Conservation (phyloP, 441 rosid genomes). For the Jatropha podagrica region DNA sequence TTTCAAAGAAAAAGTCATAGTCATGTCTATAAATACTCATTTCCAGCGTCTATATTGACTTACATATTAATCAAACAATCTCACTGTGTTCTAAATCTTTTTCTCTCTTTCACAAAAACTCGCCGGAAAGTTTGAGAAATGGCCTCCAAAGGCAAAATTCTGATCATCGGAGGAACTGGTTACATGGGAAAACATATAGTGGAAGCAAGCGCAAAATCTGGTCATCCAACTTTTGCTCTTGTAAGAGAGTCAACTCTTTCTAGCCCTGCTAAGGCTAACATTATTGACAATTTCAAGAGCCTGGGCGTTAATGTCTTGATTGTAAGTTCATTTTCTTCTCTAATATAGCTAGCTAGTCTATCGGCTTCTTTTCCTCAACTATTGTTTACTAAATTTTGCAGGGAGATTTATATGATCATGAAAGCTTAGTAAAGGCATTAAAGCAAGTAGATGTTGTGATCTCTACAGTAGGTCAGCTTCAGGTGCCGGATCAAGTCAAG, state of each 20-base stretch:
- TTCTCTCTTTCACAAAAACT: background rate
- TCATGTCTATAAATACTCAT: background rate
- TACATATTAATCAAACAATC: background rate
- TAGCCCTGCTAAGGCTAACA: slow-evolving; percentile 23
- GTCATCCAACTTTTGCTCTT: slow-evolving; percentile 45
- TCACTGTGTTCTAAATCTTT: background rate
- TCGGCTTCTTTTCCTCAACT: background rate
- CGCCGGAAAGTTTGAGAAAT: slow-evolving; percentile 6
- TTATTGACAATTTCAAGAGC: slow-evolving; percentile 31
- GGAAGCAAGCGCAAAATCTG: slow-evolving; percentile 47
- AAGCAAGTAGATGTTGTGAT: slow-evolving; percentile 49
- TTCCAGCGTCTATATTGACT: background rate
- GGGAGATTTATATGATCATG: slow-evolving; percentile 35
- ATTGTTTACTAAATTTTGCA: background rate
- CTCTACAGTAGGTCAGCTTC: slow-evolving; percentile 31
- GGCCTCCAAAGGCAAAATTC: slow-evolving; percentile 35
- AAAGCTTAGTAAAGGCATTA: slow-evolving; percentile 35
- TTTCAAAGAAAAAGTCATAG: no score
- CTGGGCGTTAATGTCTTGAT: slow-evolving; percentile 38
- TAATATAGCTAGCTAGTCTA: background rate
- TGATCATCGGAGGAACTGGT: slow-evolving; percentile 50
- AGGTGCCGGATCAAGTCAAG: slow-evolving; percentile 31
- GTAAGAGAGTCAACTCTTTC: slow-evolving; percentile 44
- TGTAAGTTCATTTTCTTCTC: slow-evolving; percentile 4
- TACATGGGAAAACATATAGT: slow-evolving; percentile 46